Evolutionary conservation across 2,329 filamentous ascomycete species (phyloP), one percentile per base, ranked within the genome.

Genomic region (Rhytidhysteron rufulum): DNA sequence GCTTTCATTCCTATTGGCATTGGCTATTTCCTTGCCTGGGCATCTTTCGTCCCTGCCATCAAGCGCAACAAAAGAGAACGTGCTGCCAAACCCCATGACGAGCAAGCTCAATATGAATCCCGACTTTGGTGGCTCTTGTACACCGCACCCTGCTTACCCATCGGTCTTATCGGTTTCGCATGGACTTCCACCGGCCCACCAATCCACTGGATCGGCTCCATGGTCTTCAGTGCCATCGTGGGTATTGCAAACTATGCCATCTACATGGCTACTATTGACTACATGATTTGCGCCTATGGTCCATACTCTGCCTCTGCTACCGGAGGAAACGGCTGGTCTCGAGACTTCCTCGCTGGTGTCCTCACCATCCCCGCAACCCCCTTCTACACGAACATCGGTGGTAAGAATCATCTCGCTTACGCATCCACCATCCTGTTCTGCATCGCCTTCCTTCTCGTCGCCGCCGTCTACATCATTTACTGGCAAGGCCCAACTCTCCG

Each of bases 191-290:
- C 79, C 22, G 82, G 82, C 0, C 83, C 82, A 0, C 68, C 71
- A 2, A 58, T 83, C 3, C 80, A 82, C 55, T 89, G 85, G 85
- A 79, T 86, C 19, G 82, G 74, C 0, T 79, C 80, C 9, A 77
- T 84, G 68, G 66, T 88, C 39, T 86, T 82, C 45, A 73, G 75
- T 3, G 74, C 74, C 13, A 70, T 87, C 34, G 82, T 89, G 37
- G 85, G 85, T 24, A 82, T 88, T 40, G 85, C 85, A 40, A 89
- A 61, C 37, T 86, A 85, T 43, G 68, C 76, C 31, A 86, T 87
- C 43, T 87, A 88, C 66, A 86, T 87, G 83, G 82, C 83, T 0
- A 88, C 84, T 1, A 85, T 87, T 49, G 83, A 88, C 63, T 89
- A 88, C 68, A 88, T 88, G 80, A 78, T 87, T 25, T 82, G 80